Evolutionary conservation across 768 basidiomycete species (phyloP), one percentile per base, ranked within the genome.

Genomic region (Trametes gibbosa): DNA sequence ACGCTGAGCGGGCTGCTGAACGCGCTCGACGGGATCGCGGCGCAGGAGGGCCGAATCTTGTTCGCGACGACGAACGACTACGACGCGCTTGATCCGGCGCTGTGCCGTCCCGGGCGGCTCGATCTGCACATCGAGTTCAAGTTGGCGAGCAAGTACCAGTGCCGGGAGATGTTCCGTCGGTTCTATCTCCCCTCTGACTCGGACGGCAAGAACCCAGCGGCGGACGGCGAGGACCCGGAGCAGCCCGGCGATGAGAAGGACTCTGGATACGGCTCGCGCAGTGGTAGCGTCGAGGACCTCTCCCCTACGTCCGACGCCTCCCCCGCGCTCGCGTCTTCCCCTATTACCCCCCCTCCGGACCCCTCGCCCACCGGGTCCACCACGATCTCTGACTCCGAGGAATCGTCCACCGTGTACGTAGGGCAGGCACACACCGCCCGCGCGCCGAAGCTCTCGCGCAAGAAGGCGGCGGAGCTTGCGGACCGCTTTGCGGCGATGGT

Each of bases 1-100:
- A 86, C 83, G 21, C 81, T 92, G 41, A 87, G 85, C 48, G 90
- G 90, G 14, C 78, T 92, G 7, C 78, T 92, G 5, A 89, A 89
- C 54, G 85, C 87, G n/a, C 79, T 92, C 24, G 90, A 92, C 64
- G 90, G 90, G 32, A 82, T 90, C 49, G 84, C 81, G 3, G 89
- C 90, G 1, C 85, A 87, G 65, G 90, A 92, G 73, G 90, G 90
- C n/a, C 86, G 90, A 0, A 81, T 92, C 27, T 75, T 90, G 7
- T 89, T 89, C 52, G 89, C 89, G 4, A 90, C 89, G 3, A 90
- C 89, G 1, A 92, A 92, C 75, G 83, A 86, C 63, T 89, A 86
- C 70, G 67, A 71, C 8, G 74, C 81, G 1, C 82, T 93, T 25
- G 90, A 92, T 65, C 79, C 87, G 2, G 91, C 90, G 1, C 78